Evolutionary conservation across 1,139 yeast genomes (phyloP), one percentile per base, ranked within the genome.

Genomic region (Maudiozyma humilis): DNA sequence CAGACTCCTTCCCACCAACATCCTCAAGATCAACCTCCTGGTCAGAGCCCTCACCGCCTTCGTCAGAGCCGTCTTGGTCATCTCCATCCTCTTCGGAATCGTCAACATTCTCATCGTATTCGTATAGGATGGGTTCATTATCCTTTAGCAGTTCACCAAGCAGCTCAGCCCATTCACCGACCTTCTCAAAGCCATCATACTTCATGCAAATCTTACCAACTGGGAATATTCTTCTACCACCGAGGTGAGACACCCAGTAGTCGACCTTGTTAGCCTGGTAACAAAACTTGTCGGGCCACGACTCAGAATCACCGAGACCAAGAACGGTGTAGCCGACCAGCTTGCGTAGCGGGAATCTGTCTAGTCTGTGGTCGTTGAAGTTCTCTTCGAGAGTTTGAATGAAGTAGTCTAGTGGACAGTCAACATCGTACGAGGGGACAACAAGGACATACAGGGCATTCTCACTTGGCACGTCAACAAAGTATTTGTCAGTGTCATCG

Each of bases 371-470:
- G 62, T 88, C 96, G 51, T 82, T 81, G 50, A 77, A 78, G 1
- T 93, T 86, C 46, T 88, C 96, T 49, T 76, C 72, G 54, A 88
- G 69, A 43, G 85, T 81, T 57, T 86, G 94, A 47, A 88, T 68
- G 62, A 87, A 87, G 59, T 79, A 88, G 63, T 88, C 97, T 40
- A 89, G 73, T 10, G 96, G 96, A 1, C 94, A 84, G 63, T 88
- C 96, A 0, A 89, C 84, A 55, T 87, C 96, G 60, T 88, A 88
- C 0, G 96, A 86, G 2, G 97, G 97, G 25, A 88, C 69, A 14
- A 88, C 86, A 51, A 88, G 55, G 19, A 89, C 60, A 56, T 86
- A 88, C n/a, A 85, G 66, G 37, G 77, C 70, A 32, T 70, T 66
- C 6, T 65, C 66, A 25, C 63, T 55, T 6, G 87, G 85, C 13